These are phyloP conservation scores for Neurospora tetrasperma DNA, from an alignment of 495 filamentous ascomycete species.

Conservation along the genomic window DNA sequence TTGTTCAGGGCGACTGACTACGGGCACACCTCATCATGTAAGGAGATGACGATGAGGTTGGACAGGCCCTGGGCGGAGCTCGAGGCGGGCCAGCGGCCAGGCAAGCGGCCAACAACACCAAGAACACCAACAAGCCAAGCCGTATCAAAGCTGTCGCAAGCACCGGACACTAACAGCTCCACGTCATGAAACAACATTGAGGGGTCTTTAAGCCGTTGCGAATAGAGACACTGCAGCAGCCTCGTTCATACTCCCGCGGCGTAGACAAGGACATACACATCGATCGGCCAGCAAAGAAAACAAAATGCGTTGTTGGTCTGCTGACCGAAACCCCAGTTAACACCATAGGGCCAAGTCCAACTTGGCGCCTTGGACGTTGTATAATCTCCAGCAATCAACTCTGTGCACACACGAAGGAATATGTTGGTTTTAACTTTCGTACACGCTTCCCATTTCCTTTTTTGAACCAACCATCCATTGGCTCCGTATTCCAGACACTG, in stretches of 20 bases:
- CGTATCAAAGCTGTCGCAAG: background rate
- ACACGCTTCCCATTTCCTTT: background rate
- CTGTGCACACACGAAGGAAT: background rate
- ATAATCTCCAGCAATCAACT: too few relatives aligned
- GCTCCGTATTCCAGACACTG: background rate
- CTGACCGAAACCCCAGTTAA: background rate
- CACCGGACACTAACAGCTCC: background rate
- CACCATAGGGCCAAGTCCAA: background rate
- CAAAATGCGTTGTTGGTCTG: background rate
- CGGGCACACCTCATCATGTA: background rate
- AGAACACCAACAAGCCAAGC: background rate
- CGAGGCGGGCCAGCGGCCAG: background rate
- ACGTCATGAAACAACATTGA: background rate
- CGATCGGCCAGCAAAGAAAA: background rate
- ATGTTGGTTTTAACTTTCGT: background rate
- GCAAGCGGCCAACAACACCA: background rate
- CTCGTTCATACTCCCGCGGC: background rate
- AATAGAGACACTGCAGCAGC: background rate
- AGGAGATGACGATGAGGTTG: background rate
- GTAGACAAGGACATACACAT: background rate
- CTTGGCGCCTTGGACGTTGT: background rate
- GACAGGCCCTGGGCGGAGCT: background rate
- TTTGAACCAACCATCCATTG: background rate
- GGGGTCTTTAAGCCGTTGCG: background rate
- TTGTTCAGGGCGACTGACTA: background rate